These are phyloP conservation scores for Pseudisothecium myosuroides DNA, from an alignment of 225 moss, liverwort and hornwort species.

Conservation along the genomic window DNA sequence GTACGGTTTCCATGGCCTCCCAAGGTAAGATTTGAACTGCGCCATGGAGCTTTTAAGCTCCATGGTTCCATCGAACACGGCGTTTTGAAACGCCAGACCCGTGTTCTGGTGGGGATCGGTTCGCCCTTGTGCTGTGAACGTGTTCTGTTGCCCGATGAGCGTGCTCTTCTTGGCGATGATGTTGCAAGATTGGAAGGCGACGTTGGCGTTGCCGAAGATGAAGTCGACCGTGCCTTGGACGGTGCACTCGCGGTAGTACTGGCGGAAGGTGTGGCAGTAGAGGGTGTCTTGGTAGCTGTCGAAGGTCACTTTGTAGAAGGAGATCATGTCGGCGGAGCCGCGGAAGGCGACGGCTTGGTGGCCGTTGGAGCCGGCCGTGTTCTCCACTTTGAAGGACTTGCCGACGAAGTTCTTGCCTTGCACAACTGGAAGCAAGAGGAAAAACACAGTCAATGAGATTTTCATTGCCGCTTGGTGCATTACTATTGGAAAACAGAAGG, in stretches of 20 bases:
- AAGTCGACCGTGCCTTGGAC: constrained; percentile 56
- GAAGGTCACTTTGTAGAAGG: constrained; percentile 35
- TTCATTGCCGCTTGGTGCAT: neutral
- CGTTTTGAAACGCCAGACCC: constrained; percentile 55
- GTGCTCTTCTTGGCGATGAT: constrained; percentile 30
- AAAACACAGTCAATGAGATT: neutral
- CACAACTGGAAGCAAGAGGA: constrained; percentile 8
- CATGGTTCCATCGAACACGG: constrained; percentile 32
- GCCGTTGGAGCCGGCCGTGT: constrained; percentile 41
- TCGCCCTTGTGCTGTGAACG: constrained; percentile 57
- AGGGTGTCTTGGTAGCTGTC: constrained; percentile 71
- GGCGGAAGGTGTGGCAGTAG: constrained; percentile 49
- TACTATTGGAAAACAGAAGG: neutral
- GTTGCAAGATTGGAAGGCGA: constrained; percentile 38
- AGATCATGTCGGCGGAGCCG: constrained; percentile 43
- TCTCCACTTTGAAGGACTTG: constrained; percentile 40
- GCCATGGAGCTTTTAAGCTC: constrained; percentile 6
- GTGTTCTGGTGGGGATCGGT: constrained; percentile 60
- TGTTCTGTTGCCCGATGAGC: constrained; percentile 14
- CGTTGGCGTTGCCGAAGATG: constrained; percentile 57
- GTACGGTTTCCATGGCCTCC: constrained; percentile 70
- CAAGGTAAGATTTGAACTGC: constrained; percentile 28
- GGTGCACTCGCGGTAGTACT: constrained; percentile 52
- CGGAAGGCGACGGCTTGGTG: constrained; percentile 66
- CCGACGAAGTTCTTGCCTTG: constrained; percentile 34